Conservation (phyloP, 371 early-diverging fungal genomes). For the Syncephalastrum monosporum region DNA sequence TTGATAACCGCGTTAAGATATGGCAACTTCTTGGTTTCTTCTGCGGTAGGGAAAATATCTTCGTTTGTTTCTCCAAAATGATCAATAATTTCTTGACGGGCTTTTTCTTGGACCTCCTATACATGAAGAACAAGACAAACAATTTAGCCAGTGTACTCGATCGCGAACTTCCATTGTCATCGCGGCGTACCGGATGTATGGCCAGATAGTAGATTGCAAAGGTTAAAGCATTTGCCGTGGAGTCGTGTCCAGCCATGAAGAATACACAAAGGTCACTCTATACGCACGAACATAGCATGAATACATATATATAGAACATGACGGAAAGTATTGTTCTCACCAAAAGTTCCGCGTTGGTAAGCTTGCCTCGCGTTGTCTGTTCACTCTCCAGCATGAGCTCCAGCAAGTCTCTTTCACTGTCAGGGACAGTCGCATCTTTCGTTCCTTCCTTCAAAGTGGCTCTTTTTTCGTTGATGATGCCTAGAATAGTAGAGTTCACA, state of each 20-base stretch:
- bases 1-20: conserved; percentile 44
- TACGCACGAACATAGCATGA: neutral
- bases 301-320: neutral
- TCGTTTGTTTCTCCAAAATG: conserved; percentile 41
- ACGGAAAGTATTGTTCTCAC: conserved; percentile 22
- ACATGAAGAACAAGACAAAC: conserved; percentile 2
- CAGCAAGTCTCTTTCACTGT: conserved; percentile 41
- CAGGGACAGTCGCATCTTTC: conserved; percentile 19
- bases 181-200: conserved; percentile 7
- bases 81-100: conserved; percentile 41
- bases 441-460: conserved; percentile 16
- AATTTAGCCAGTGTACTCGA: neutral
- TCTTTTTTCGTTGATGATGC: conserved; percentile 34
- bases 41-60: conserved; percentile 37
- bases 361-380: conserved; percentile 20
- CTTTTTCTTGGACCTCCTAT: conserved; percentile 39
- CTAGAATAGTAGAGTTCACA: neutral
- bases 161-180: conserved; percentile 1
- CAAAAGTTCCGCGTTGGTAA: conserved; percentile 23
- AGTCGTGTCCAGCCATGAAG: conserved; percentile 21
- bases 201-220: conserved; percentile 22
- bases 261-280: conserved; percentile 47
- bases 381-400: conserved; percentile 44
- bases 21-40: conserved; percentile 37
- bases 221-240: conserved; percentile 13